Evolutionary conservation across 805 yeast species (phyloP), one percentile per base, ranked within the genome.

Genomic region (Barnettozyma sucrosica): DNA sequence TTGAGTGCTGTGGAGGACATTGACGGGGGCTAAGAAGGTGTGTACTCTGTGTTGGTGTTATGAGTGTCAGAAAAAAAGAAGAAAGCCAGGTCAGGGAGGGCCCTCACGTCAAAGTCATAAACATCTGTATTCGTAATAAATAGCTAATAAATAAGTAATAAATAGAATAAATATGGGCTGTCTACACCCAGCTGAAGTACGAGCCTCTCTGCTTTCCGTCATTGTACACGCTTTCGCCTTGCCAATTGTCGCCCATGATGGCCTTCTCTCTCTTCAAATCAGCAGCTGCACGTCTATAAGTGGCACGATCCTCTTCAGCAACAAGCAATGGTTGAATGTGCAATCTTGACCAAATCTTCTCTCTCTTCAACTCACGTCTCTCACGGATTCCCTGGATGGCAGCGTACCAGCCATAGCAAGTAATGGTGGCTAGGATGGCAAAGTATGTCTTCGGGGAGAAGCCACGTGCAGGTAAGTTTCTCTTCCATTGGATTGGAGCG

Each of bases 401-500:
- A 55, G 75, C 71, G 66, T 83, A 84, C 70, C 83, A 84, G 10
- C 95, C 95, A 61, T 80, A 84, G 3, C 80, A 73, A 64, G 86
- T 76, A 62, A 83, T 60, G 9, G 79, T 85, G 36, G 79, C 70
- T 50, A 86, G 64, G 33, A 83, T 78, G 62, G 78, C 79, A 51
- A 87, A 74, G 70, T 83, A 87, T 39, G 85, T 72, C 38, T 79
- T 69, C 14, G 95, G 93, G 49, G 92, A 72, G 70, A 87, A 87
- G 3, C 96, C 96, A 56, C 96, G 74, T 2, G 92, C 70, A 21
- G 96, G 96, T 43, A 88, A 68, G 66, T 87, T 83, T 64, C 95
- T 79, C 69, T 83, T 84, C 95, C 95, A 88, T 70, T 87, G 96
- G 51, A 88, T 78, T 39, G 85, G 84, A 54, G 84, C 89, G 61